A percentile compares a stretch with the other conserved stretches of the same genome.
phyloP scores from a whole-genome alignment of 768 basidiomycete species.

The Galerina marginata region DNA sequence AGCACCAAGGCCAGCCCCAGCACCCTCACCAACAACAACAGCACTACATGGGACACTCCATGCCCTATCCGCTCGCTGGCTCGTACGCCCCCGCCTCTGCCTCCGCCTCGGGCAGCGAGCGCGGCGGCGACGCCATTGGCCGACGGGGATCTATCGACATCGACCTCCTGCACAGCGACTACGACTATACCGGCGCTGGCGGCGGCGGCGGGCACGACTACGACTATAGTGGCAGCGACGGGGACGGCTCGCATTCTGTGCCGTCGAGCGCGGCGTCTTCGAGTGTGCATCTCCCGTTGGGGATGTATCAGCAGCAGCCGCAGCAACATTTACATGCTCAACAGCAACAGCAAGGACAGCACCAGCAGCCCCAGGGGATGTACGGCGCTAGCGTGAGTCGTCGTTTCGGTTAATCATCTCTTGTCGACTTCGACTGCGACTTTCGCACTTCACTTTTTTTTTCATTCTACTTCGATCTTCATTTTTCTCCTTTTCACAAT shows the following conservation, averaged over 20 bases:
- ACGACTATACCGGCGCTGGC: background rate
- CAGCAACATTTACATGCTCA: background rate
- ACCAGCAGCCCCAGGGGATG: slow-evolving; percentile 7
- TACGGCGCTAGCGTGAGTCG: slow-evolving; percentile 16
- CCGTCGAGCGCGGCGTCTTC: slow-evolving; percentile 28
- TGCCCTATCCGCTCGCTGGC: slow-evolving; percentile 7
- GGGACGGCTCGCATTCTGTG: slow-evolving; percentile 46
- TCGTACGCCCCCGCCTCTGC: background rate
- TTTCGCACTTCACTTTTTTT: background rate
- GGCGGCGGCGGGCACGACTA: background rate
- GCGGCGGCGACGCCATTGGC: background rate
- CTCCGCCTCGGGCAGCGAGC: background rate
- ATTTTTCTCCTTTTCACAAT: slow-evolving; percentile 4
- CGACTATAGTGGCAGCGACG: slow-evolving; percentile 42
- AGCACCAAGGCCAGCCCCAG: background rate
- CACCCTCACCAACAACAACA: background rate
- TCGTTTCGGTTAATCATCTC: background rate
- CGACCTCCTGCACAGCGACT: background rate
- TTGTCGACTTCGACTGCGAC: background rate
- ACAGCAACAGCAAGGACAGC: slow-evolving; percentile 3
- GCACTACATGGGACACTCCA: slow-evolving; percentile 10
- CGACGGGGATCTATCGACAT: background rate
- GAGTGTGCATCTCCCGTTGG: slow-evolving; percentile 15
- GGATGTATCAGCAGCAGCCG: background rate
- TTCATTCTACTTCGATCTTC: slow-evolving; percentile 10